Evolutionary conservation across 2,329 filamentous ascomycete genomes (phyloP).

Genomic region (Huntiella savannae): DNA sequence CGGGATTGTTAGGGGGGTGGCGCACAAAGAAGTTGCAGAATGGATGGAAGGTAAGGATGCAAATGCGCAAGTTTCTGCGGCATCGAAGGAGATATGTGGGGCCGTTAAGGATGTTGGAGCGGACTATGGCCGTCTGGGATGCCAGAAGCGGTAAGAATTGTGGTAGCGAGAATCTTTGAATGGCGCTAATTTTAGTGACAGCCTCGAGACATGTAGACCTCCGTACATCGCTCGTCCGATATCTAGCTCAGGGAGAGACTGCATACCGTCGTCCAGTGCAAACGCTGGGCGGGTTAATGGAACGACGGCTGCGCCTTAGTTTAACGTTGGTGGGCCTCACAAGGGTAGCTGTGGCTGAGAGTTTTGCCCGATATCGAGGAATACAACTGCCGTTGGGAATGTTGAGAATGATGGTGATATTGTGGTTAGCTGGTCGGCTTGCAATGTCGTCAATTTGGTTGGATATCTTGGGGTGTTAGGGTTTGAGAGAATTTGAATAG

Average conservation of each 20-base stretch:
- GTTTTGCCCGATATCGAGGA: neutral
- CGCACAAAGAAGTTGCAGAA: constrained; percentile 2
- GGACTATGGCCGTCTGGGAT: constrained; percentile 3
- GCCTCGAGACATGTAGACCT: constrained; percentile 2
- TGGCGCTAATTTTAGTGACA: neutral
- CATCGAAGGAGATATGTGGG: constrained; percentile 3
- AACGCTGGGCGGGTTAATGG: constrained; percentile 5
- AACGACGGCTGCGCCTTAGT: constrained; percentile 1
- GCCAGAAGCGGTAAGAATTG: neutral
- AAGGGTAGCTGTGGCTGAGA: neutral
- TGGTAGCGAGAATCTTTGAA: too few species aligned
- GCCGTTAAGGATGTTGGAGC: constrained; percentile 5
- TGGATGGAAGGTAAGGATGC: constrained; percentile 4
- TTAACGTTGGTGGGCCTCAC: constrained; percentile 2
- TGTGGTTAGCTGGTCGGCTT: constrained; percentile 4
- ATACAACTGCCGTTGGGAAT: neutral
- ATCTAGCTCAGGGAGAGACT: neutral
- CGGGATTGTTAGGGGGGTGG: neutral
- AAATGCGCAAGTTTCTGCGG: constrained; percentile 6
- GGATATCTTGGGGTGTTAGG: constrained; percentile 1
- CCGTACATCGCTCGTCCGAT: constrained; percentile 3
- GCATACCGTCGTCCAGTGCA: constrained; percentile 5
- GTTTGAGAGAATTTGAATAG: neutral
- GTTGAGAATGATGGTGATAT: constrained; percentile 1
- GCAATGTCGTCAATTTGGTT: neutral